A percentile compares a stretch with the other conserved stretches of the same genome.
phyloP scores from a whole-genome alignment of 176 grass and related monocot genomes.

The Pontederia paniculata region DNA sequence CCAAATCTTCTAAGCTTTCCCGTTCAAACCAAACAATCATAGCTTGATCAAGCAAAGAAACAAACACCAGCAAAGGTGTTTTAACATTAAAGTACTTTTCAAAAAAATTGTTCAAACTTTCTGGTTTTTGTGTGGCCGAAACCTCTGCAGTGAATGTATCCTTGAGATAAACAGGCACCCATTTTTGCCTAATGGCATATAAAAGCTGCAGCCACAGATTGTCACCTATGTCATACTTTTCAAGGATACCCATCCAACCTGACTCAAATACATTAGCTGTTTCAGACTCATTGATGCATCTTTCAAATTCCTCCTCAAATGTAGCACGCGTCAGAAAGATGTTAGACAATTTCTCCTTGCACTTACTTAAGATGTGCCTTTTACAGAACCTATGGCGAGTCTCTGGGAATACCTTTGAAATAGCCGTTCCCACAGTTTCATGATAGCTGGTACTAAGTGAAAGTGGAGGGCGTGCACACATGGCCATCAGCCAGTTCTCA shows the following conservation, averaged over 20 bases:
- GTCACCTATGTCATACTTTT: conserved; percentile 42
- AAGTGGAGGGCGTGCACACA: conserved; percentile 33
- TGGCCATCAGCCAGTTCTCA: conserved; percentile 41
- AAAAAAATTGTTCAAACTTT: conserved; percentile 42
- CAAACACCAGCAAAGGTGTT: conserved; percentile 38
- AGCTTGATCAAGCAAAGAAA: conserved; percentile 54
- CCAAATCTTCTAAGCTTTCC: conserved; percentile 54
- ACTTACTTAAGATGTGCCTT: conserved; percentile 36
- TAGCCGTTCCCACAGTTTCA: conserved; percentile 27
- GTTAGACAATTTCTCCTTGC: conserved; percentile 30
- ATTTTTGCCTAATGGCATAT: conserved; percentile 37
- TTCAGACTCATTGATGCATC: conserved; percentile 25
- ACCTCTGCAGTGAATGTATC: conserved; percentile 50
- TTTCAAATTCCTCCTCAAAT: conserved; percentile 38
- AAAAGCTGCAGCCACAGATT: conserved; percentile 47
- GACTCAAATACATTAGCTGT: conserved; percentile 45
- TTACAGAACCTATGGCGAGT: conserved; percentile 40
- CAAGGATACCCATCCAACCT: conserved; percentile 33
- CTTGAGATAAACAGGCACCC: conserved; percentile 40
- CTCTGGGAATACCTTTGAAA: conserved; percentile 41
- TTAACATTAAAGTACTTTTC: conserved; percentile 45
- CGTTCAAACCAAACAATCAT: conserved; percentile 52
- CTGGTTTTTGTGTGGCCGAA: conserved; percentile 26
- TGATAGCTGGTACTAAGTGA: conserved; percentile 36
- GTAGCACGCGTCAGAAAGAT: conserved; percentile 27